These are phyloP conservation scores for Cordyceps farinosa DNA, from an alignment of 2,329 filamentous ascomycete genomes.

Conservation along the genomic window DNA sequence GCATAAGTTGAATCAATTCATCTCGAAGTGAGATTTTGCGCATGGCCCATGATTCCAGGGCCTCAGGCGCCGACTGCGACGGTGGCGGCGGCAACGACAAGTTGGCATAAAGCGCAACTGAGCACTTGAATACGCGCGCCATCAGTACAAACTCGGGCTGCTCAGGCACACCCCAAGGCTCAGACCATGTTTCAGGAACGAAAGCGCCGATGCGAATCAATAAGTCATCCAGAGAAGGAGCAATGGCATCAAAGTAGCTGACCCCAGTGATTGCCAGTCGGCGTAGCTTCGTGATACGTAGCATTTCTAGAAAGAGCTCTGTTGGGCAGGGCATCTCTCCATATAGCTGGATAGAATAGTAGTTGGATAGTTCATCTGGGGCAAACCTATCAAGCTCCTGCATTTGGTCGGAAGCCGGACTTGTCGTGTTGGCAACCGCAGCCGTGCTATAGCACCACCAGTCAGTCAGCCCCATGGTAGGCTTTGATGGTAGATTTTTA, in stretches of 20 bases:
- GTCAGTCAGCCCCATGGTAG: background rate
- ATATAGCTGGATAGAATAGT: background rate
- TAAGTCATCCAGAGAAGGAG: background rate
- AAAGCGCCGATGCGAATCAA: background rate
- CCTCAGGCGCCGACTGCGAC: background rate
- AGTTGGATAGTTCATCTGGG: background rate
- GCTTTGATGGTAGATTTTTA: background rate
- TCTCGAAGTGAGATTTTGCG: background rate
- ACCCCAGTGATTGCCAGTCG: background rate
- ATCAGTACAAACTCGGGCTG: conserved; percentile 2
- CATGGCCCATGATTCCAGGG: background rate
- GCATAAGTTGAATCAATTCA: conserved; percentile 3
- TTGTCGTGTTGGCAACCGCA: conserved; percentile 5
- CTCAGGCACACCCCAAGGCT: background rate
- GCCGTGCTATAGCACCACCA: background rate
- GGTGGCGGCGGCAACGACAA: conserved; percentile 6
- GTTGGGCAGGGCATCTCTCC: conserved; percentile 7
- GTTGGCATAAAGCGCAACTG: background rate
- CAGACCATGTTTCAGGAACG: background rate
- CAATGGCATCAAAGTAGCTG: background rate
- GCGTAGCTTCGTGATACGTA: background rate
- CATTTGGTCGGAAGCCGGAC: conserved; percentile 1
- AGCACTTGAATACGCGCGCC: background rate
- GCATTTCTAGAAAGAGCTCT: background rate
- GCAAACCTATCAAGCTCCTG: background rate